These are phyloP conservation scores for Xylariaceae sp. DNA, from an alignment of 2,329 filamentous ascomycete species.

Conservation along the genomic window DNA sequence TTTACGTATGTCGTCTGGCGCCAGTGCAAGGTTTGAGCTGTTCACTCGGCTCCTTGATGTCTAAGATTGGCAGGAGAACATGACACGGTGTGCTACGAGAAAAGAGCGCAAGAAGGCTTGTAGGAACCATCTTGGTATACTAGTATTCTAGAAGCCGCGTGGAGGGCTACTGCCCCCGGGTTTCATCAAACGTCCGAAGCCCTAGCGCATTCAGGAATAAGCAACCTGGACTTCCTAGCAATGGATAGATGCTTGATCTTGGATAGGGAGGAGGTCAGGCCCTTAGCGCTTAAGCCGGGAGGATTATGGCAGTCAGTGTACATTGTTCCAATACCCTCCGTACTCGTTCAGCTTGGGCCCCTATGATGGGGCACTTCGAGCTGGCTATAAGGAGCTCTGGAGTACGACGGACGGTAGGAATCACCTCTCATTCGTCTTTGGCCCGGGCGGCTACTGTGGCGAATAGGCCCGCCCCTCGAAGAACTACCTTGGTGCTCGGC, in stretches of 20 bases:
- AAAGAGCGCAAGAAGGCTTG: too few species aligned
- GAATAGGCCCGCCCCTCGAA: background rate
- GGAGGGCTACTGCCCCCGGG: background rate
- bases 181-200: background rate
- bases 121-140: too few species aligned
- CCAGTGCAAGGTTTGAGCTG: background rate
- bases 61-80: too few species aligned
- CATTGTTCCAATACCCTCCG: too few species aligned
- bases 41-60: too few species aligned
- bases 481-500: background rate
- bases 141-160: background rate
- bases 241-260: background rate
- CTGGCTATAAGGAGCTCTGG: conserved; percentile 12
- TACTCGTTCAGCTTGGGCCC: background rate
- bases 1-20: background rate
- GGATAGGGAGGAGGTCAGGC: too few species aligned
- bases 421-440: conserved; percentile 28
- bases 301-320: too few species aligned
- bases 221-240: background rate
- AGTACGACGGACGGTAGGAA: conserved; percentile 35
- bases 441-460: conserved; percentile 2
- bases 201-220: background rate
- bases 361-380: background rate
- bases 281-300: too few species aligned
- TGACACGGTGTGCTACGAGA: too few species aligned